Evolutionary conservation across 1,284 basidiomycete genomes (phyloP).

Genomic region (Fistulinella cinereoalba): DNA sequence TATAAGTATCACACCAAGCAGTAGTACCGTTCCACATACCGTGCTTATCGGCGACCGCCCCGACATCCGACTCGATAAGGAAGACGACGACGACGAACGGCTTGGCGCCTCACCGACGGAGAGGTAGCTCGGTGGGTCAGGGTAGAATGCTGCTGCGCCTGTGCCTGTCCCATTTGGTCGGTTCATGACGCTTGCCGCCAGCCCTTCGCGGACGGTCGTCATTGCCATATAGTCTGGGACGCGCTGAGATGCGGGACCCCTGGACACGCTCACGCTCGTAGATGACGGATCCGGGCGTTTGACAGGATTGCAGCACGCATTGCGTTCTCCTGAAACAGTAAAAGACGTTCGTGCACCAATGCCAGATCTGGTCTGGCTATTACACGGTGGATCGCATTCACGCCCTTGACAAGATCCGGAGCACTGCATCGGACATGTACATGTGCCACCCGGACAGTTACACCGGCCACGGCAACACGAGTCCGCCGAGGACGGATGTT

Average conservation of each 20-base stretch:
- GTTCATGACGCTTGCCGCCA: constrained; percentile 23
- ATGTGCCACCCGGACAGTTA: constrained; percentile 35
- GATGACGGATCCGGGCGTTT: constrained; percentile 18
- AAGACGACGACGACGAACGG: constrained; percentile 34
- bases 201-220: constrained; percentile 29
- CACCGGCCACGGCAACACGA: constrained; percentile 35
- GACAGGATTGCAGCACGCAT: constrained; percentile 8
- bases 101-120: constrained; percentile 26
- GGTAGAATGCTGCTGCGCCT: constrained; percentile 16
- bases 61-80: constrained; percentile 34
- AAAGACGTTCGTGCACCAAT: constrained; percentile 8
- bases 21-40: constrained; percentile 11
- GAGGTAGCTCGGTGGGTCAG: constrained; percentile 25
- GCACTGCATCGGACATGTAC: constrained; percentile 35
- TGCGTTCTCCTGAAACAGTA: constrained; percentile 21
- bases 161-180: constrained; percentile 10
- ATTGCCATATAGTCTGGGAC: constrained; percentile 36
- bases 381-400: constrained; percentile 22
- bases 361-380: constrained; percentile 5
- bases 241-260: constrained; percentile 20
- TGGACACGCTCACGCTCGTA: constrained; percentile 2
- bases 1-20: constrained; percentile 8
- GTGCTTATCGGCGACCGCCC: constrained; percentile 31
- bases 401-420: constrained; percentile 36
- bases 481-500: constrained; percentile 20